Percentiles rank a stretch among this genome's conserved stretches.
Evolutionary conservation across 164 flowering plant species (phyloP).

Genomic region (Dillenia turbinata): DNA sequence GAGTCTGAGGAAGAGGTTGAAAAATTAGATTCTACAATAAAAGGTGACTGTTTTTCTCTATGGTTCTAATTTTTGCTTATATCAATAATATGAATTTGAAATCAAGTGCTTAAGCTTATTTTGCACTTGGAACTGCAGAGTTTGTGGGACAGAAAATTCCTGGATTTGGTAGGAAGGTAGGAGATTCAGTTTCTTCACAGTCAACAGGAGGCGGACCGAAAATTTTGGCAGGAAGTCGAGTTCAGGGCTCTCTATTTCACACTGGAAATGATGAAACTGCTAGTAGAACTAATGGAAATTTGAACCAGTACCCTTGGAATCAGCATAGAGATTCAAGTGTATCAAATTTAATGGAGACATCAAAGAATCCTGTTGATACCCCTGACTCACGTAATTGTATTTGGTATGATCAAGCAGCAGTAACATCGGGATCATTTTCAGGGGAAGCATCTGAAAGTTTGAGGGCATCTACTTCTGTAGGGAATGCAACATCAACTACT

Average conservation of each 20-base stretch:
- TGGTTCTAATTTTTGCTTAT: constrained; percentile 2
- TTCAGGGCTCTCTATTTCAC: constrained; percentile 4
- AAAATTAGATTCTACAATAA: constrained; percentile 45
- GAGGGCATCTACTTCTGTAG: constrained; percentile 23
- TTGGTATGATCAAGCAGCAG: constrained; percentile 19
- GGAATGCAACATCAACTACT: constrained; percentile 17
- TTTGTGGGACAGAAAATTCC: constrained; percentile 37
- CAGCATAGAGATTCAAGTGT: constrained; percentile 35
- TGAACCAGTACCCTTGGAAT: constrained; percentile 37
- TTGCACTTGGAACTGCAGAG: neutral
- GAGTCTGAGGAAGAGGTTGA: constrained; percentile 83
- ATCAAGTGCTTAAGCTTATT: neutral
- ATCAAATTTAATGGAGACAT: constrained; percentile 32
- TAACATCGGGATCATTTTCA: constrained; percentile 27
- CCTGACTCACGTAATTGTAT: constrained; percentile 22
- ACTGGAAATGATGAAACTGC: constrained; percentile 25
- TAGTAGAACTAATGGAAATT: constrained; percentile 19
- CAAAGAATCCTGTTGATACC: constrained; percentile 9
- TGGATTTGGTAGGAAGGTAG: constrained; percentile 43
- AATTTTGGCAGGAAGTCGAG: constrained; percentile 10
- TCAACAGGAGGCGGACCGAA: constrained; percentile 36
- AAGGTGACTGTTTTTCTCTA: constrained; percentile 31
- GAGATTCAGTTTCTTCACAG: constrained; percentile 53
- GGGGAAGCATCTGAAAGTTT: constrained; percentile 24
- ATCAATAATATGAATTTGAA: neutral